phyloP scores from a whole-genome alignment of 768 basidiomycete genomes.

The Podaxis carcinomalis region DNA sequence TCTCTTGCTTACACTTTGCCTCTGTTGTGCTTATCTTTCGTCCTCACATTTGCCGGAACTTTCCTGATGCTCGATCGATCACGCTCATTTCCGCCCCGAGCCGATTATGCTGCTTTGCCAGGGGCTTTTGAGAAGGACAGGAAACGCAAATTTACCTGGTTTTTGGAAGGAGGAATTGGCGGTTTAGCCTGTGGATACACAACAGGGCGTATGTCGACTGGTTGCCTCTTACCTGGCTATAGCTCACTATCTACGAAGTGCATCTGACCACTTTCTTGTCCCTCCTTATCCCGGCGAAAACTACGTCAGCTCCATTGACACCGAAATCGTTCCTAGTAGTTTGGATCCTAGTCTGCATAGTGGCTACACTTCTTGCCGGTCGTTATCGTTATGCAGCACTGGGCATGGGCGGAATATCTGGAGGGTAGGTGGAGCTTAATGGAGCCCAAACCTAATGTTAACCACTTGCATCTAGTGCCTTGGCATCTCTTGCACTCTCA shows the following conservation, averaged over 20 bases:
- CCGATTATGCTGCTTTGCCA: conserved; percentile 25
- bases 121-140: conserved; percentile 27
- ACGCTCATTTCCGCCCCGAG: conserved; percentile 49
- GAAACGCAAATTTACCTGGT: conserved; percentile 29
- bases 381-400: conserved; percentile 52
- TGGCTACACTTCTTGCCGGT: conserved; percentile 46
- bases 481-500: conserved; percentile 33
- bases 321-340: conserved; percentile 52
- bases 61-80: conserved; percentile 71
- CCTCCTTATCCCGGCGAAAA: conserved; percentile 49
- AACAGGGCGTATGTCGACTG: conserved; percentile 46
- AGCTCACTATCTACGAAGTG: conserved; percentile 28
- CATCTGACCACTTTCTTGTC: conserved; percentile 58
- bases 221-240: conserved; percentile 2
- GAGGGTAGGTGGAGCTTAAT: conserved; percentile 40
- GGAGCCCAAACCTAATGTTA: background rate
- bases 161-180: conserved; percentile 60
- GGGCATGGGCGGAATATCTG: conserved; percentile 42
- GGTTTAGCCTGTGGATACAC: conserved; percentile 54
- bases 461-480: conserved; percentile 30
- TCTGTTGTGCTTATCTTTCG: conserved; percentile 52
- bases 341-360: conserved; percentile 51
- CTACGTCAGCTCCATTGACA: conserved; percentile 39
- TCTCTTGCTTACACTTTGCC: conserved; percentile 56
- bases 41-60: conserved; percentile 63